Conservation (phyloP, 768 basidiomycete genomes). For the Leccinum variicolor region DNA sequence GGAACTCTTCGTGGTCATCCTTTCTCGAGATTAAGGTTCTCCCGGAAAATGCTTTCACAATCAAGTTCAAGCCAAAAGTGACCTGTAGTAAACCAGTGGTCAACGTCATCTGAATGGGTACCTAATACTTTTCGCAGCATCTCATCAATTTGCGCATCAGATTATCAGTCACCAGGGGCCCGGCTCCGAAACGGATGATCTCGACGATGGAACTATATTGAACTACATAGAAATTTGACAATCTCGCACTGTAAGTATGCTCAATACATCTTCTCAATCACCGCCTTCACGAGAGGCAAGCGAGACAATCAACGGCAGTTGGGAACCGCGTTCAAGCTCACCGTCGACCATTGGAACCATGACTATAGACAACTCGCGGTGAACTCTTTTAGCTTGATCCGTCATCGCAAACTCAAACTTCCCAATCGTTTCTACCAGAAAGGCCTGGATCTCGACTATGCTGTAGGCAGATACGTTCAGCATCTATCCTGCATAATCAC, state of each 20-base stretch:
- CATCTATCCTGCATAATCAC: neutral
- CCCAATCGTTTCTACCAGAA: constrained; percentile 41
- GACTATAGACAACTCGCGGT: constrained; percentile 22
- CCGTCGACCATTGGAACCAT: constrained; percentile 34
- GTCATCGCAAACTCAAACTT: constrained; percentile 46
- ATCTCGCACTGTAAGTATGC: neutral
- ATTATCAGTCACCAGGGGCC: neutral
- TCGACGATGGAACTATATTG: neutral
- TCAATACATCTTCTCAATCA: neutral
- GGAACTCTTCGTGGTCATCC: neutral
- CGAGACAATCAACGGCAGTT: constrained; percentile 22
- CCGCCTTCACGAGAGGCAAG: neutral
- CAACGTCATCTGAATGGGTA: neutral
- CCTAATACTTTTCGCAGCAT: too few species aligned
- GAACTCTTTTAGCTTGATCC: constrained; percentile 21
- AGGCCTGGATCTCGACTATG: neutral
- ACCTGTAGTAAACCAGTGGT: neutral
- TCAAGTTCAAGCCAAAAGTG: neutral
- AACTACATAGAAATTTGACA: neutral
- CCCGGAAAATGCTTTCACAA: neutral
- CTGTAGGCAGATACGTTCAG: neutral
- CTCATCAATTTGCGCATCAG: too few species aligned
- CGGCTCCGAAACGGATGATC: neutral
- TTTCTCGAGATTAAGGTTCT: neutral
- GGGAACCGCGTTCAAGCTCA: constrained; percentile 26